Percentiles rank a stretch among this genome's conserved stretches.
These are phyloP conservation scores for Adansonia madagascariensis DNA, from an alignment of 441 rosid genomes.

Conservation along the genomic window DNA sequence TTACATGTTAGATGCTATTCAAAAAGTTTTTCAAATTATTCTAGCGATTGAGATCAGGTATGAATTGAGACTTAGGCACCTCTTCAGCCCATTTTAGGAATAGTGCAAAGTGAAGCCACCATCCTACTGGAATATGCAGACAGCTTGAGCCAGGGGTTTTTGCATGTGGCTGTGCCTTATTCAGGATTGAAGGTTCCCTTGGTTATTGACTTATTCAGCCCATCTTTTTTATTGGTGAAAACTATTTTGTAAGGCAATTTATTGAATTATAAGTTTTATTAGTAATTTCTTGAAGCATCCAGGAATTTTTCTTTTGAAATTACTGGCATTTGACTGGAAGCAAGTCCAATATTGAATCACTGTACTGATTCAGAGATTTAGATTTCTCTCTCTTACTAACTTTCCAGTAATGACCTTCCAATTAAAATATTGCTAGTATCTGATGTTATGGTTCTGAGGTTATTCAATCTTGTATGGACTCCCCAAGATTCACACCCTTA, in stretches of 20 bases:
- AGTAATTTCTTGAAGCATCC: constrained; percentile 6
- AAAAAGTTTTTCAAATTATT: constrained; percentile 5
- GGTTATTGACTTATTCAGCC: not conserved
- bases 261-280: not conserved
- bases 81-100: not conserved
- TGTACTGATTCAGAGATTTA: not conserved
- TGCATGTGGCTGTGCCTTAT: constrained; percentile 6
- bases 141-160: constrained; percentile 11
- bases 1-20: not conserved
- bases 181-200: not conserved
- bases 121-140: not conserved
- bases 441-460: not conserved
- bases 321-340: not conserved
- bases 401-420: not conserved
- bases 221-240: not conserved
- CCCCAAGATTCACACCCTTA: not conserved
- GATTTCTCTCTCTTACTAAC: constrained; percentile 9
- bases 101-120: constrained; percentile 16
- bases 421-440: not conserved
- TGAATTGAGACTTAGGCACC: not conserved
- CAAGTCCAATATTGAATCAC: constrained; percentile 3
- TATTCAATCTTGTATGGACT: constrained; percentile 9
- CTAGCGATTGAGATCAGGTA: not conserved
- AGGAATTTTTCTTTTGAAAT: not conserved
- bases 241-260: constrained; percentile 9